Conservation (phyloP, 2,329 filamentous ascomycete species). For the Aurifilum marmelostoma region DNA sequence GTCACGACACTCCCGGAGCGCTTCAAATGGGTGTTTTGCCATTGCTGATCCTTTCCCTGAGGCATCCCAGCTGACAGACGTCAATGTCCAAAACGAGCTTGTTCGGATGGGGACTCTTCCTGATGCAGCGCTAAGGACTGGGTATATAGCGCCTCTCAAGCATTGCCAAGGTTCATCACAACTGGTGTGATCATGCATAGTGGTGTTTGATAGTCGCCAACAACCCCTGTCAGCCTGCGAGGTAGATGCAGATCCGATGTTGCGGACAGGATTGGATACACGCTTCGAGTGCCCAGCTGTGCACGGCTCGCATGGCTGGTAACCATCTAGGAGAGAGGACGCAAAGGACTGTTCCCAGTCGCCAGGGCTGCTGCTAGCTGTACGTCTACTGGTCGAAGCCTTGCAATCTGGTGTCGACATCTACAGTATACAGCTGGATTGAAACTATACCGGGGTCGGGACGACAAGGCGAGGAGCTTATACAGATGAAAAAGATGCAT, state of each 20-base stretch:
- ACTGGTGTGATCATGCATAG: constrained; percentile 10
- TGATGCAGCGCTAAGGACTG: constrained; percentile 1
- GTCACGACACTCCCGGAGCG: not conserved
- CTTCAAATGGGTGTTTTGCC: not conserved
- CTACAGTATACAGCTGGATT: not conserved
- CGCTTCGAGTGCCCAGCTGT: not conserved
- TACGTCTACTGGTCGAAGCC: not conserved
- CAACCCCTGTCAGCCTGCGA: not conserved
- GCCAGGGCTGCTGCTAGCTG: not conserved
- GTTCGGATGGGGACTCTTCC: constrained; percentile 2
- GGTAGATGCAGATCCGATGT: constrained; percentile 10
- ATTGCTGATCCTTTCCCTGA: constrained; percentile 1
- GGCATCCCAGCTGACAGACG: constrained; percentile 12
- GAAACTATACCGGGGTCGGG: not conserved
- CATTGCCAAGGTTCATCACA: constrained; percentile 9
- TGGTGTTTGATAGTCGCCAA: constrained; percentile 13
- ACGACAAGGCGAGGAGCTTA: not conserved
- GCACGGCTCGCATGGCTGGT: constrained; percentile 3
- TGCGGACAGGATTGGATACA: not conserved
- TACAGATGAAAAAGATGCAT: no score
- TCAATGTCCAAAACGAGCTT: constrained; percentile 15
- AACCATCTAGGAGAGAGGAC: not conserved
- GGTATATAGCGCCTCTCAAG: not conserved
- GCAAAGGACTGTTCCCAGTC: not conserved
- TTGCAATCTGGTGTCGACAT: constrained; percentile 6